Evolutionary conservation across 1,284 basidiomycete genomes (phyloP), one percentile per base, ranked within the genome.

Genomic region (Limonomyces culmigenus): DNA sequence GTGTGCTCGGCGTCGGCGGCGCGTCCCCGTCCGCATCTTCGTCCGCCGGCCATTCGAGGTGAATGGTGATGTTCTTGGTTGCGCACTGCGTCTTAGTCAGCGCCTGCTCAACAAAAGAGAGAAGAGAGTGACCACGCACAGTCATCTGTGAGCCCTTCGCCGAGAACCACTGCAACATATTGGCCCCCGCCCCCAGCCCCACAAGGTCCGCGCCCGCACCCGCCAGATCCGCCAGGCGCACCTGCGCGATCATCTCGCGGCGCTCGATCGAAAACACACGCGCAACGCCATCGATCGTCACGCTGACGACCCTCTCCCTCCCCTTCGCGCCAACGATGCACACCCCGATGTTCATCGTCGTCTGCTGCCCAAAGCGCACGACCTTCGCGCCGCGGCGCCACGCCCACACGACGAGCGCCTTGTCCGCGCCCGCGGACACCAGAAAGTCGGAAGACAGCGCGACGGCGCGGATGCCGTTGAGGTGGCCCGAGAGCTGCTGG

Each of bases 391-490:
- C 88, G 10, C 74, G 62, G 4, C 79, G 66, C 83, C 79, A 85
- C 51, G 84, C 76, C 87, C 88, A 92, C 43, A 85, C 87, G 5
- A 92, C 85, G n/a, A 92, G 65, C 0, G 86, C 88, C 49, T 81
- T 80, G 47, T 81, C 79, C 1, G 84, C 84, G 15, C 88, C 88
- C 0, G 87, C 88, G 1, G 83, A 87, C 23, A 93, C 84, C 13
- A 92, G 69, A 48, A 86, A 84, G 48, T 74, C 75, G 2, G 76
- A 74, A 4, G 83, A 86, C 33, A 92, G 66, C 0, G 88, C 88
- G 32, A 89, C 81, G n/a, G 85, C 80, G 17, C 81, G 70, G 38
- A 86, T 85, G 23, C 79, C 79, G 40, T 84, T 83, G 29, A 79
- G 61, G 54, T 77, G 80, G 1, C 88, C 87, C 0, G 77, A 71